Evolutionary conservation across 805 yeast species (phyloP).

Genomic region (Saccharomycopsis sp.): DNA sequence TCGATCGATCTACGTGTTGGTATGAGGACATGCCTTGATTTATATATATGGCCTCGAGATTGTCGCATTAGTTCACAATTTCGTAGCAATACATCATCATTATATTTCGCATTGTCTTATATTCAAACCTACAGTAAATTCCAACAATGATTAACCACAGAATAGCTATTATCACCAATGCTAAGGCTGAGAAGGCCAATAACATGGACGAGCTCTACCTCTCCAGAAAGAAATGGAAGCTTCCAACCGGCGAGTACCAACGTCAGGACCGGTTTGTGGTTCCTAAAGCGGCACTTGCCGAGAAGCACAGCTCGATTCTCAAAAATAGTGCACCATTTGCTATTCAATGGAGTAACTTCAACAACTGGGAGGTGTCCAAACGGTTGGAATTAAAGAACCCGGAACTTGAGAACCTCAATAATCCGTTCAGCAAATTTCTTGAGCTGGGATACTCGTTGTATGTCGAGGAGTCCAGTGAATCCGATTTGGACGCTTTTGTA

Average conservation of each 20-base stretch:
- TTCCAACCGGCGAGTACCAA: conserved; percentile 19
- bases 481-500: neutral
- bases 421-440: conserved; percentile 15
- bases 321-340: conserved; percentile 9
- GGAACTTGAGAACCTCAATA: conserved; percentile 11
- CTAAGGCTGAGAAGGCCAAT: conserved; percentile 5
- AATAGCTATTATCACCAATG: conserved; percentile 8
- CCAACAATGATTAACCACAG: conserved; percentile 11
- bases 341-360: conserved; percentile 16
- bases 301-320: neutral
- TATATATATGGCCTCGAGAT: too few relatives aligned
- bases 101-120: too few relatives aligned
- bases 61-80: too few relatives aligned
- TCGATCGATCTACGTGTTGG: too few relatives aligned
- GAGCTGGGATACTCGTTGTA: conserved; percentile 20
- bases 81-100: too few relatives aligned
- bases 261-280: conserved; percentile 19
- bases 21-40: too few relatives aligned
- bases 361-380: conserved; percentile 4
- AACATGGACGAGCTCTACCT: conserved; percentile 8
- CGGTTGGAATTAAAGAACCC: conserved; percentile 6
- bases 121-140: too few relatives aligned
- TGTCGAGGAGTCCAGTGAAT: neutral
- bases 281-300: neutral
- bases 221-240: conserved; percentile 16